Conservation (phyloP, 2,329 filamentous ascomycete genomes). For the Coniochaeta sp. region DNA sequence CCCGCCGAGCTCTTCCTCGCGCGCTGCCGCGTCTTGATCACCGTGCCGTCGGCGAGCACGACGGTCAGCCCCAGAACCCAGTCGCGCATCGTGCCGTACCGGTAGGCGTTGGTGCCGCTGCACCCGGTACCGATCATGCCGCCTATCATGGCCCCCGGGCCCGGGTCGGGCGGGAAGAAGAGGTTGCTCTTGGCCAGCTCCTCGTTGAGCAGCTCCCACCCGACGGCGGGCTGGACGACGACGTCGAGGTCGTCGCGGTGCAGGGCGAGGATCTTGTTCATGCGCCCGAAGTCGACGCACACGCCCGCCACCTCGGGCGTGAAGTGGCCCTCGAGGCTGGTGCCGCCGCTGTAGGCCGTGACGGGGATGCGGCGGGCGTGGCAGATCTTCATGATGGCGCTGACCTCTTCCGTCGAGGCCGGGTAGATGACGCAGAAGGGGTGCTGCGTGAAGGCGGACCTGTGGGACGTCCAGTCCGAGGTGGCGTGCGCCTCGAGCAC, state of each 20-base stretch:
- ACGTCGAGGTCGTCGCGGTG: conserved; percentile 74
- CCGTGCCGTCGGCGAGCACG: conserved; percentile 80
- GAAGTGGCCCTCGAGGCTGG: conserved; percentile 84
- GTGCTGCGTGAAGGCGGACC: conserved; percentile 35
- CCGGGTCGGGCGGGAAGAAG: conserved; percentile 89
- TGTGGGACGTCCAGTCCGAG: conserved; percentile 58
- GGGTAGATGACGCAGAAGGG: conserved; percentile 73
- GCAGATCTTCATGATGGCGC: conserved; percentile 83
- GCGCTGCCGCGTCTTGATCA: conserved; percentile 83
- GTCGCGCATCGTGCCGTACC: conserved; percentile 91
- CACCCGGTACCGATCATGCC: conserved; percentile 74
- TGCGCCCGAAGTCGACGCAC: conserved; percentile 77
- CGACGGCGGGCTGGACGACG: conserved; percentile 72
- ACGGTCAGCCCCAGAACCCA: conserved; percentile 86
- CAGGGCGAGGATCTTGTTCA: conserved; percentile 72
- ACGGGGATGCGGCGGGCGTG: conserved; percentile 75
- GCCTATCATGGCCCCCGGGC: conserved; percentile 86
- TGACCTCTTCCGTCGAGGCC: conserved; percentile 71
- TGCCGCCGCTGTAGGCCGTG: conserved; percentile 80
- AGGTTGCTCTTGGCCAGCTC: conserved; percentile 64
- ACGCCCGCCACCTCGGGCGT: conserved; percentile 76
- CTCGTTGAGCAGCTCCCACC: conserved; percentile 83
- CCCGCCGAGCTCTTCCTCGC: conserved; percentile 86
- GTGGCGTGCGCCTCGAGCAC: conserved; percentile 51
- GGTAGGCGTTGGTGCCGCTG: conserved; percentile 81